Conservation (phyloP, 192 early-diverging fungal species). For the Umbelopsis ramanniana region DNA sequence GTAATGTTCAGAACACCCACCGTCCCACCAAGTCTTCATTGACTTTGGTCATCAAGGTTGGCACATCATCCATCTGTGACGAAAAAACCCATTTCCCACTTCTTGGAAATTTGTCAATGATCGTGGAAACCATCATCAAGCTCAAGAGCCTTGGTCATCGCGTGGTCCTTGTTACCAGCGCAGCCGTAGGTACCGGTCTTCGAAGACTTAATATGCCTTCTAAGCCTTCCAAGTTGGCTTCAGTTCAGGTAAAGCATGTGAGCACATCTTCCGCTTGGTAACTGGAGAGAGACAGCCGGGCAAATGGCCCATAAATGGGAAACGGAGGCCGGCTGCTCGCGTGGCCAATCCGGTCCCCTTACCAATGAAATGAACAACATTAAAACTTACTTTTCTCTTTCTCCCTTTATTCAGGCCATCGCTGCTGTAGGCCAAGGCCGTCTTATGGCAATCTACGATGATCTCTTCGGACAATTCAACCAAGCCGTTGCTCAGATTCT, state of each 20-base stretch:
- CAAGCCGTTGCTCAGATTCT: constrained; percentile 95
- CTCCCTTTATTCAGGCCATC: constrained; percentile 67
- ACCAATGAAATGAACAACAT: constrained; percentile 16
- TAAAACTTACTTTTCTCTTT: constrained; percentile 2
- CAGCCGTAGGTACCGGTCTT: constrained; percentile 91
- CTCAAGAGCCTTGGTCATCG: constrained; percentile 78
- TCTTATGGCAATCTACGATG: constrained; percentile 95
- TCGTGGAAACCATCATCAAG: constrained; percentile 90
- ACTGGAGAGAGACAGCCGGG: not conserved
- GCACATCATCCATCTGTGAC: constrained; percentile 96
- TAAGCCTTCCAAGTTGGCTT: constrained; percentile 81
- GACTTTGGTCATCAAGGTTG: constrained; percentile 91
- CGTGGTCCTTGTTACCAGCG: constrained; percentile 90
- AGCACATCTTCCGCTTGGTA: constrained; percentile 19
- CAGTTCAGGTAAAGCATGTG: constrained; percentile 58
- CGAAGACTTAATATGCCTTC: constrained; percentile 72
- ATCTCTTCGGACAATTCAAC: constrained; percentile 90
- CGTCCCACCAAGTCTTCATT: constrained; percentile 45
- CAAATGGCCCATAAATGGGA: constrained; percentile 11
- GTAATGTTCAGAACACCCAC: constrained; percentile 35
- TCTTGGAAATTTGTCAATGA: constrained; percentile 83
- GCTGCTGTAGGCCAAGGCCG: constrained; percentile 97
- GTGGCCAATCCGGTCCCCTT: not conserved
- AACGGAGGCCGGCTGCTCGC: constrained; percentile 12
- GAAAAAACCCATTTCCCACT: constrained; percentile 87